Percentiles rank a stretch among this genome's conserved stretches.
These are phyloP conservation scores for Pleomassaria siparia DNA, from an alignment of 2,329 filamentous ascomycete species.

Conservation along the genomic window DNA sequence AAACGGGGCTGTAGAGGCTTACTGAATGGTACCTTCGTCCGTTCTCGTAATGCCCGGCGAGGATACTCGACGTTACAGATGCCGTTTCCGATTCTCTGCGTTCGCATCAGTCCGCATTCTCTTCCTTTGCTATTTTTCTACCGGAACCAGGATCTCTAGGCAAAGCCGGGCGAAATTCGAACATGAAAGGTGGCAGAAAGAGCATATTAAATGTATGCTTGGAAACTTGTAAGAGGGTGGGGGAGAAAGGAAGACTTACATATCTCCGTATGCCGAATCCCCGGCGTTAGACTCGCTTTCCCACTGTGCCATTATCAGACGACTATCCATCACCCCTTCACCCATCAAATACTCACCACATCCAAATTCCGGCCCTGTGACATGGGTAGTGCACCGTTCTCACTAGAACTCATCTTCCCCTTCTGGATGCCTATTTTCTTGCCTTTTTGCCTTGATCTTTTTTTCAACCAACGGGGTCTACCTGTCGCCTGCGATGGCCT, in stretches of 20 bases:
- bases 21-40: constrained; percentile 26
- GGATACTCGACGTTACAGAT: constrained; percentile 28
- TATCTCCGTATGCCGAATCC: constrained; percentile 24
- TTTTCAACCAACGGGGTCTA: background rate
- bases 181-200: background rate
- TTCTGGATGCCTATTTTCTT: too few species aligned
- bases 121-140: background rate
- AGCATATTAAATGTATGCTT: background rate
- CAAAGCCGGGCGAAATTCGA: background rate
- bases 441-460: background rate
- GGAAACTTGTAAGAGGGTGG: too few species aligned
- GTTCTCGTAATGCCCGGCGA: constrained; percentile 30
- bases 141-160: background rate
- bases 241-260: constrained; percentile 6
- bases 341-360: constrained; percentile 7
- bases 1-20: constrained; percentile 1
- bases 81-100: constrained; percentile 23
- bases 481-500: background rate
- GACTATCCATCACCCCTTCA: background rate
- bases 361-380: constrained; percentile 12
- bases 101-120: background rate
- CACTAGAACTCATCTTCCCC: constrained; percentile 13
- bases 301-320: constrained; percentile 3
- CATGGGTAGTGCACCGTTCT: constrained; percentile 6
- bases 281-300: constrained; percentile 17